Evolutionary conservation across 2,329 filamentous ascomycete genomes (phyloP).

Genomic region (Neofusicoccum umdonicola): DNA sequence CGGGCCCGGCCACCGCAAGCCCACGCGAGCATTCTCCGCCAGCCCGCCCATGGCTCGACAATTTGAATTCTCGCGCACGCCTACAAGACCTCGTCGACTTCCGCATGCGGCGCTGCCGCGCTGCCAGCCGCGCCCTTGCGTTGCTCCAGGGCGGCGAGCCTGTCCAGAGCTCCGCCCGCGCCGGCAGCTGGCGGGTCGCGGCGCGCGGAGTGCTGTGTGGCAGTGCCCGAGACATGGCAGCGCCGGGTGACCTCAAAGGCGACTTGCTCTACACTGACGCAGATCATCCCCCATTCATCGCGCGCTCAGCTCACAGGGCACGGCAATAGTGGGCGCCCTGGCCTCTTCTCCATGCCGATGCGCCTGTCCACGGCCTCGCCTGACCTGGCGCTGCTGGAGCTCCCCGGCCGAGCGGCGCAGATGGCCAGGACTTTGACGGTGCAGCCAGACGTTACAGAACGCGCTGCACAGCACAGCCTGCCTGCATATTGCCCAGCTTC

Average conservation of each 20-base stretch:
- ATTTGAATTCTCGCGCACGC: background rate
- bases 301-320: background rate
- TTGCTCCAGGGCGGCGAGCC: background rate
- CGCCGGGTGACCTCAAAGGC: too few relatives aligned
- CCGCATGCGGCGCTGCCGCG: background rate
- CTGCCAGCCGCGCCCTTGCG: background rate
- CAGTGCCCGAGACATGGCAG: background rate
- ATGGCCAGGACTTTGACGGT: background rate
- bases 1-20: background rate
- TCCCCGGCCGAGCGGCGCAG: background rate
- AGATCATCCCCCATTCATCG: background rate
- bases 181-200: background rate
- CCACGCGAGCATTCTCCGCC: constrained; percentile 8
- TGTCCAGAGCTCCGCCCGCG: background rate
- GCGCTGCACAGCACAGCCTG: background rate
- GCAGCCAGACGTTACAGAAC: background rate
- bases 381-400: background rate
- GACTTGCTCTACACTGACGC: background rate
- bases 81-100: background rate
- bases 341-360: constrained; percentile 1
- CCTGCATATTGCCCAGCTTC: background rate
- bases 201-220: background rate
- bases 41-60: background rate
- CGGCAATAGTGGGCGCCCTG: background rate
- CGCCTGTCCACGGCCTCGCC: background rate